Percentiles rank a stretch among this genome's conserved stretches.
phyloP scores from a whole-genome alignment of 345 rosid species.

The Isatis tinctoria region DNA sequence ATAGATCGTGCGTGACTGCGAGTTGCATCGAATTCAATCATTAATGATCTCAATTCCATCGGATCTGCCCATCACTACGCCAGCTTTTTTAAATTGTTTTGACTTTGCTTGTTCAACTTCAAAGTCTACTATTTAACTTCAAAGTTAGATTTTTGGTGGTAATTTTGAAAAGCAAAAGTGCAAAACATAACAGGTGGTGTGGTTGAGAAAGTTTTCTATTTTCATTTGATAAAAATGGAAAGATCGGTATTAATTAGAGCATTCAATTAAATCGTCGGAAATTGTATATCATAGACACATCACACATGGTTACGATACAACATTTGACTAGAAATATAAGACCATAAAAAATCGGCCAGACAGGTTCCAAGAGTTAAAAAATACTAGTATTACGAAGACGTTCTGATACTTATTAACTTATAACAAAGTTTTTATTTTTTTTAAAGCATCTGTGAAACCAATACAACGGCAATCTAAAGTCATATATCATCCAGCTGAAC shows the following conservation, averaged over 20 bases:
- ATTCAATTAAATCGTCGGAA: neutral
- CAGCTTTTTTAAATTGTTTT: neutral
- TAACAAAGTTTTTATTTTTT: neutral
- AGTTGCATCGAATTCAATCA: slow-evolving; percentile 6
- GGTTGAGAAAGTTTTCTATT: neutral
- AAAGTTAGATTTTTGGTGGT: no score
- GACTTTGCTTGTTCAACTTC: slow-evolving; percentile 8
- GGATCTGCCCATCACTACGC: slow-evolving; percentile 23
- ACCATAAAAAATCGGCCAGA: neutral
- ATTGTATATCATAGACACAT: neutral
- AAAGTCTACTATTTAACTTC: neutral
- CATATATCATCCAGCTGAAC: neutral
- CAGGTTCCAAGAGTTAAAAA: neutral
- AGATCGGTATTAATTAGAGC: neutral
- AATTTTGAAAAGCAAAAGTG: no score
- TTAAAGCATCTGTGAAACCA: neutral
- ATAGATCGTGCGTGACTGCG: slow-evolving; percentile 9
- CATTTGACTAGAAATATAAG: slow-evolving; percentile 2
- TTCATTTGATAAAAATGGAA: neutral
- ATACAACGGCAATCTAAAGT: neutral
- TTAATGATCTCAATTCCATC: slow-evolving; percentile 13
- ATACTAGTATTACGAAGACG: neutral
- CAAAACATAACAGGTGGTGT: neutral
- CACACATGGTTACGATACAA: neutral
- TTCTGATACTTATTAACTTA: neutral